Evolutionary conservation across 2,329 filamentous ascomycete species (phyloP).

Genomic region (Pleoardoris graminearum): DNA sequence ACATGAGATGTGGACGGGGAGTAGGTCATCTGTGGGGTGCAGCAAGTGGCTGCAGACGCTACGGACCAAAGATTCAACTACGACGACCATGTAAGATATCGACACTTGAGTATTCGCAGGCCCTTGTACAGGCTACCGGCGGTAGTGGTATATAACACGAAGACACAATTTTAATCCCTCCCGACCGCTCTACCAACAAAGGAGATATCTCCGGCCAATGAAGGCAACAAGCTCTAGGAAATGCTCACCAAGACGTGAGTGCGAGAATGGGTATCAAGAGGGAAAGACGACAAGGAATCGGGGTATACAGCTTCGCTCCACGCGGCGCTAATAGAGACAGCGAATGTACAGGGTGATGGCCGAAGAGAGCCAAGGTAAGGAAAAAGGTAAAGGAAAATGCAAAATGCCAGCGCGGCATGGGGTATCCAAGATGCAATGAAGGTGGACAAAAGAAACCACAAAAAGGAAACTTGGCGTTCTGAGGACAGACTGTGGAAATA

Average conservation of each 20-base stretch:
- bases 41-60: too few species aligned
- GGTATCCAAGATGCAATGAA: not conserved
- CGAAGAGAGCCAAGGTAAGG: not conserved
- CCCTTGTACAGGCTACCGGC: not conserved
- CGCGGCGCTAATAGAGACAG: conserved; percentile 19
- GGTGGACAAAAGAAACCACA: not conserved
- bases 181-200: not conserved
- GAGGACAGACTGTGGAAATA: not conserved
- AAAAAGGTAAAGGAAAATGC: not conserved
- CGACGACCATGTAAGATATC: too few species aligned
- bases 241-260: not conserved
- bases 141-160: conserved; percentile 4
- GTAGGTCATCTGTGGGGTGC: too few species aligned
- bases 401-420: not conserved
- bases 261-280: conserved; percentile 3
- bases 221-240: conserved; percentile 2
- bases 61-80: too few species aligned
- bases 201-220: conserved; percentile 1
- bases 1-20: too few species aligned
- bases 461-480: too few species aligned
- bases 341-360: conserved; percentile 7
- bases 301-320: conserved; percentile 19
- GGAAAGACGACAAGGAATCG: not conserved
- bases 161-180: not conserved
- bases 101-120: too few species aligned